A percentile compares a stretch with the other conserved stretches of the same genome.
phyloP scores from a whole-genome alignment of 2,329 filamentous ascomycete genomes.

The Bipolaris gigantea region DNA sequence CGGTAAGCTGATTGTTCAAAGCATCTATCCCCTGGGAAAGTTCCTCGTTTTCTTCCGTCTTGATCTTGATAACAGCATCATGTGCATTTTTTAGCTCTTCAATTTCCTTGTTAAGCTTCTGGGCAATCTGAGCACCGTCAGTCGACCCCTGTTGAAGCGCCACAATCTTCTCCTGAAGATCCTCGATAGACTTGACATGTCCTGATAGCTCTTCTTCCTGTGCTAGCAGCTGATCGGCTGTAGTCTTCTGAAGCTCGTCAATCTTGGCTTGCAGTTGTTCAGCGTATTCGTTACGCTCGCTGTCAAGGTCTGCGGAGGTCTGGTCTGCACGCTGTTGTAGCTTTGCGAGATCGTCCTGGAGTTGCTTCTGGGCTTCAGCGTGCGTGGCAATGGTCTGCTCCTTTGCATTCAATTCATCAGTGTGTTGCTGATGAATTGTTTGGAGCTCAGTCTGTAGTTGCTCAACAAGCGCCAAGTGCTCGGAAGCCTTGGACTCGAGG shows the following conservation, averaged over 20 bases:
- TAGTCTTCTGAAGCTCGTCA: constrained; percentile 32
- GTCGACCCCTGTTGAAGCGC: constrained; percentile 40
- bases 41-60: constrained; percentile 38
- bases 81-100: constrained; percentile 36
- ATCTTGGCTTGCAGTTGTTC: constrained; percentile 32
- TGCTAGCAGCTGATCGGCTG: constrained; percentile 23
- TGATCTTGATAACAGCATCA: constrained; percentile 34
- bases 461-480: constrained; percentile 35
- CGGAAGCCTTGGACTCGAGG: constrained; percentile 33
- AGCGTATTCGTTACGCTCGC: constrained; percentile 32
- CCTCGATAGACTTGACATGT: constrained; percentile 38
- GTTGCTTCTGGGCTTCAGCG: constrained; percentile 25
- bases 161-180: constrained; percentile 38
- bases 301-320: constrained; percentile 30
- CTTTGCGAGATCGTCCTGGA: constrained; percentile 30
- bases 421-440: constrained; percentile 36
- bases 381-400: constrained; percentile 37
- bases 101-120: constrained; percentile 39
- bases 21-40: constrained; percentile 39
- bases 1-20: constrained; percentile 39
- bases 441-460: constrained; percentile 39
- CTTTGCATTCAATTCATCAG: constrained; percentile 35
- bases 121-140: constrained; percentile 34
- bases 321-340: constrained; percentile 38
- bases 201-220: constrained; percentile 37